A percentile compares a stretch with the other conserved stretches of the same genome.
Conservation (phyloP, 805 yeast genomes). For the Saccharomycopsis schoenii region DNA sequence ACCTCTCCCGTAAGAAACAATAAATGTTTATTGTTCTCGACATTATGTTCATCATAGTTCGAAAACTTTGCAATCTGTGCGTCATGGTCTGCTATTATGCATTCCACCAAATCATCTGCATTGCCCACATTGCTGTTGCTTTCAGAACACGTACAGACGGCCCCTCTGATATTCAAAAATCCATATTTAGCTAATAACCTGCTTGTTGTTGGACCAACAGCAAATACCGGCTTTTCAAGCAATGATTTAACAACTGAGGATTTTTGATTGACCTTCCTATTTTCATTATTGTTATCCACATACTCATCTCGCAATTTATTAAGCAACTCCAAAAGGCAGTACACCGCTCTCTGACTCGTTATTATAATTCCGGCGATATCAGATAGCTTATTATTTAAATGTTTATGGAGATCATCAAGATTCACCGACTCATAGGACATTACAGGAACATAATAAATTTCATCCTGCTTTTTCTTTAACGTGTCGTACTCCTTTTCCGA, state of each 20-base stretch:
- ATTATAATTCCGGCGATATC: constrained; percentile 50
- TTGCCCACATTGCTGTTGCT: not conserved
- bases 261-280: not conserved
- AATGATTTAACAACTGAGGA: not conserved
- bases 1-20: constrained; percentile 81
- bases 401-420: not conserved
- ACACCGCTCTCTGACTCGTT: constrained; percentile 87
- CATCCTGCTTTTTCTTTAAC: constrained; percentile 28
- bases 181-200: constrained; percentile 50
- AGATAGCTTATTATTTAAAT: constrained; percentile 17
- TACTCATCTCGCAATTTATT: not conserved
- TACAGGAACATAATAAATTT: constrained; percentile 60
- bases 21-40: constrained; percentile 26
- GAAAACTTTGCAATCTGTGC: constrained; percentile 56
- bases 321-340: not conserved
- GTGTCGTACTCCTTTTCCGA: constrained; percentile 50
- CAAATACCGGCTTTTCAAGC: constrained; percentile 50
- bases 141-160: constrained; percentile 27
- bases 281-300: constrained; percentile 48
- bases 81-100: constrained; percentile 65
- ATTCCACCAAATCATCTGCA: not conserved
- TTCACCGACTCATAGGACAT: constrained; percentile 37
- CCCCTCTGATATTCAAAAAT: constrained; percentile 62
- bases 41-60: constrained; percentile 25
- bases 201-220: constrained; percentile 89